phyloP scores from a whole-genome alignment of 176 grass and related monocot genomes.

The Carex cristatella region DNA sequence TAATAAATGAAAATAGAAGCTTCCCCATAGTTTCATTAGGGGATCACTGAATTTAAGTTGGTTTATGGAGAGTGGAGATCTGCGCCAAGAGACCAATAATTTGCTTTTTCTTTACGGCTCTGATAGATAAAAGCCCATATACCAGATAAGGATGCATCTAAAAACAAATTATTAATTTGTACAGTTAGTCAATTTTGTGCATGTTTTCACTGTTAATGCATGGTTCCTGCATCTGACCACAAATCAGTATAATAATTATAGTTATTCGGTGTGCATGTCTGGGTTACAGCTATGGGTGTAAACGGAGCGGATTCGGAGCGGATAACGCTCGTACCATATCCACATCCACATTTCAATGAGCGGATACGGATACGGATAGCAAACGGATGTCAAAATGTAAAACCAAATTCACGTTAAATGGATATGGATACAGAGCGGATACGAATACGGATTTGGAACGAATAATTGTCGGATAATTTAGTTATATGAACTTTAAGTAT shows the following conservation, averaged over 20 bases:
- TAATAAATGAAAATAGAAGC: background rate
- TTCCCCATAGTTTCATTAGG: slow-evolving; percentile 1
- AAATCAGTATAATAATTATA: background rate
- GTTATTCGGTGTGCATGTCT: too few relatives aligned
- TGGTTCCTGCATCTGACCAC: background rate
- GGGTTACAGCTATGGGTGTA: background rate
- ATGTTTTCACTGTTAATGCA: background rate
- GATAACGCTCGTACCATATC: too few relatives aligned
- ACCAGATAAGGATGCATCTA: background rate
- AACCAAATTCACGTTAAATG: too few relatives aligned
- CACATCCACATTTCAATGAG: too few relatives aligned
- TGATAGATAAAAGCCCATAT: background rate
- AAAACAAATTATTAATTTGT: background rate
- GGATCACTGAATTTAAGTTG: background rate
- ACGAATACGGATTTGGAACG: too few relatives aligned
- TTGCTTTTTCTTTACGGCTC: background rate
- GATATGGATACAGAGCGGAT: too few relatives aligned
- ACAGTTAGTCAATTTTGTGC: background rate
- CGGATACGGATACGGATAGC: too few relatives aligned
- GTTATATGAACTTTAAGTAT: too few relatives aligned
- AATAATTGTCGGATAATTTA: too few relatives aligned
- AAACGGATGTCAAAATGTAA: too few relatives aligned
- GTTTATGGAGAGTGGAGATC: background rate
- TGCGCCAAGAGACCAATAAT: background rate
- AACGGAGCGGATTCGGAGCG: too few relatives aligned